phyloP scores from a whole-genome alignment of 2,329 filamentous ascomycete species.

The Aspergillus neoniger region DNA sequence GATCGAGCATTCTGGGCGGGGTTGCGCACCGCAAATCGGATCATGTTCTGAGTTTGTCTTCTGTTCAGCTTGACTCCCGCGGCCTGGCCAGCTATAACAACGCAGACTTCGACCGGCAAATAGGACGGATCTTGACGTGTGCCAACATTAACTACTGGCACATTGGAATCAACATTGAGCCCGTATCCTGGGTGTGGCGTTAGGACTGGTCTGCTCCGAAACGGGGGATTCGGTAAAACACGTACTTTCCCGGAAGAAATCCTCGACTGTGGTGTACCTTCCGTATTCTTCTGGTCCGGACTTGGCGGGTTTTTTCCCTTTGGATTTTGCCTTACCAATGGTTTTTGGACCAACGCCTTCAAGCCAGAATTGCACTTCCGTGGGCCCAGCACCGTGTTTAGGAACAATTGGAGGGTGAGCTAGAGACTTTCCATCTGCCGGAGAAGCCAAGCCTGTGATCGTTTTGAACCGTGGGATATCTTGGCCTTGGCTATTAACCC shows the following conservation, averaged over 20 bases:
- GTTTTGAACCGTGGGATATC: constrained; percentile 45
- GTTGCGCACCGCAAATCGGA: constrained; percentile 70
- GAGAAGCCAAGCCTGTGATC: constrained; percentile 49
- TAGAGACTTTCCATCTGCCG: constrained; percentile 37
- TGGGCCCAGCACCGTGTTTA: constrained; percentile 50
- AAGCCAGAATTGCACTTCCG: constrained; percentile 58
- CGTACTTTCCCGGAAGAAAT: constrained; percentile 52
- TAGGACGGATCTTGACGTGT: constrained; percentile 60
- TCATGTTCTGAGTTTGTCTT: constrained; percentile 68
- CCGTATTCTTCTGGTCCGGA: constrained; percentile 35
- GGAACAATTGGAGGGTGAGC: constrained; percentile 40
- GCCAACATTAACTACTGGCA: constrained; percentile 69
- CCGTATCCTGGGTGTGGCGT: background rate
- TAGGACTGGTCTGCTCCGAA: constrained; percentile 33
- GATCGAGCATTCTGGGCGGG: constrained; percentile 66
- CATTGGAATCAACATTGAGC: constrained; percentile 38
- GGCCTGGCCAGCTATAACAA: constrained; percentile 65
- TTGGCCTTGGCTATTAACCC: constrained; percentile 37
- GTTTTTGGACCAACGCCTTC: constrained; percentile 26
- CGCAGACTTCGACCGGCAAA: constrained; percentile 66
- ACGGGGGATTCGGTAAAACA: background rate
- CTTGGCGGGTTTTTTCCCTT: constrained; percentile 32
- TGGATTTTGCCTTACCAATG: constrained; percentile 17
- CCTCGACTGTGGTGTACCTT: constrained; percentile 54
- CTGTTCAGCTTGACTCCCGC: constrained; percentile 61